A percentile compares a stretch with the other conserved stretches of the same genome.
phyloP scores from a whole-genome alignment of 768 basidiomycete genomes.

The Brasilioporus rufonigricans region DNA sequence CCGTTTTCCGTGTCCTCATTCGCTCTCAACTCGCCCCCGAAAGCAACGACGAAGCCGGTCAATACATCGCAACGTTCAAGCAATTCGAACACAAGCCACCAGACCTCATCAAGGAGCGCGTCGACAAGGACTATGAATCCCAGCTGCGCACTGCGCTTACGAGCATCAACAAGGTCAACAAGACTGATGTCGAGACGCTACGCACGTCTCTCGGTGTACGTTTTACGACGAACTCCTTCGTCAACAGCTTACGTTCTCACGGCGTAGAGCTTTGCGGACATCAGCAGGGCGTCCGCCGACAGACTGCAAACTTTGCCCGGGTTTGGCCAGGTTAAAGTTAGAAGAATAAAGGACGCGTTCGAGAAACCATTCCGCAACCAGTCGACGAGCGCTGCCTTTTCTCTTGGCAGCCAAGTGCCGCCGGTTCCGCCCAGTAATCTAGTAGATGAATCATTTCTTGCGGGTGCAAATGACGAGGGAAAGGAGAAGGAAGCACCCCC shows the following conservation, averaged over 20 bases:
- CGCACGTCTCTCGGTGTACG: slow-evolving; percentile 88
- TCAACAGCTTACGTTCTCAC: slow-evolving; percentile 4
- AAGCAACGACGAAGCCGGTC: slow-evolving; percentile 89
- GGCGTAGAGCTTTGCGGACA: slow-evolving; percentile 78
- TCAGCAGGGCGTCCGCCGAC: slow-evolving; percentile 69
- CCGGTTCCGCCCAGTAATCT: not conserved
- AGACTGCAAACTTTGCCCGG: slow-evolving; percentile 85
- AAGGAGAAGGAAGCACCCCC: slow-evolving; percentile 24
- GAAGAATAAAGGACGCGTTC: slow-evolving; percentile 87
- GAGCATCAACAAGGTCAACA: slow-evolving; percentile 90
- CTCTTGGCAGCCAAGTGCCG: slow-evolving; percentile 27
- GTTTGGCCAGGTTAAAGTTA: slow-evolving; percentile 92
- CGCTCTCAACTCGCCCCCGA: not conserved
- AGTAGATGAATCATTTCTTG: not conserved
- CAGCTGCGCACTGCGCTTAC: slow-evolving; percentile 82
- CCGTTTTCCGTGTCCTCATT: slow-evolving; percentile 20
- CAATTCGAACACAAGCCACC: slow-evolving; percentile 93
- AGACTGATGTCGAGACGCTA: slow-evolving; percentile 94
- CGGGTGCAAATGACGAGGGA: slow-evolving; percentile 2
- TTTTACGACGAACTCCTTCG: slow-evolving; percentile 8
- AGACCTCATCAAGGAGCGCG: slow-evolving; percentile 90
- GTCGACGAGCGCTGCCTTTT: slow-evolving; percentile 47
- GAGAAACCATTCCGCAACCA: slow-evolving; percentile 81
- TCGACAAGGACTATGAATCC: slow-evolving; percentile 85
- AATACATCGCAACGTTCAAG: slow-evolving; percentile 89